phyloP scores from a whole-genome alignment of 371 early-diverging fungal species.

The Basidiobolus meristosporus region DNA sequence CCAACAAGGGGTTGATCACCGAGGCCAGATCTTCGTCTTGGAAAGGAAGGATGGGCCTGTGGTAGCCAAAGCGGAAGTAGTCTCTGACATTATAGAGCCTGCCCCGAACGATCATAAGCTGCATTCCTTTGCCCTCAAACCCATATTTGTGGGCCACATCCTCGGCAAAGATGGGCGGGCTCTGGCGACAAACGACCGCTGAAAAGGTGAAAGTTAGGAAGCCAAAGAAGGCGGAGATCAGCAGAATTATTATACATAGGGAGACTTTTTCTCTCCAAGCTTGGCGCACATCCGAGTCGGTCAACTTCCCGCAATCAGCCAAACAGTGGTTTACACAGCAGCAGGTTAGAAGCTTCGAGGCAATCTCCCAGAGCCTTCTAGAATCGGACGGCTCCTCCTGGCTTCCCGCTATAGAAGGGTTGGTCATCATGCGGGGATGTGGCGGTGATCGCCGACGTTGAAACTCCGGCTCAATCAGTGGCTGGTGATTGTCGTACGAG shows the following conservation, averaged over 20 bases:
- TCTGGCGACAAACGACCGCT: constrained; percentile 12
- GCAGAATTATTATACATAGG: constrained; percentile 36
- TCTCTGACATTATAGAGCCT: constrained; percentile 11
- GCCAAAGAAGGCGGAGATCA: constrained; percentile 23
- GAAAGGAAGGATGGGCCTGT: constrained; percentile 8
- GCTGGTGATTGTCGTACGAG: neutral
- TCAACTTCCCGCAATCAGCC: constrained; percentile 12
- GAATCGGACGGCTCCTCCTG: neutral
- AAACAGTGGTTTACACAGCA: constrained; percentile 8
- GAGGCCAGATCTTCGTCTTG: constrained; percentile 3
- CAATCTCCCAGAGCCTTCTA: constrained; percentile 6
- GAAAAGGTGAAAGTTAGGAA: constrained; percentile 40
- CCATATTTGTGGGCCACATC: constrained; percentile 5
- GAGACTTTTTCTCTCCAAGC: constrained; percentile 78
- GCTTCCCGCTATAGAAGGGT: neutral
- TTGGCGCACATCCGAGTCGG: constrained; percentile 22
- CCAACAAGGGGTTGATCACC: constrained; percentile 6
- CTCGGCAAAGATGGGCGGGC: constrained; percentile 4
- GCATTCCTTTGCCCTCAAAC: neutral
- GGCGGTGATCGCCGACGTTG: neutral
- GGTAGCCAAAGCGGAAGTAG: constrained; percentile 7
- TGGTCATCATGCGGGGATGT: neutral
- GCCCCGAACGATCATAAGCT: constrained; percentile 11
- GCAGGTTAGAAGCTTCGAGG: constrained; percentile 7
- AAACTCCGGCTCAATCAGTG: neutral